Base-by-base conservation (phyloP, 495 filamentous ascomycete species). In the Penicillium paxilli region DNA sequence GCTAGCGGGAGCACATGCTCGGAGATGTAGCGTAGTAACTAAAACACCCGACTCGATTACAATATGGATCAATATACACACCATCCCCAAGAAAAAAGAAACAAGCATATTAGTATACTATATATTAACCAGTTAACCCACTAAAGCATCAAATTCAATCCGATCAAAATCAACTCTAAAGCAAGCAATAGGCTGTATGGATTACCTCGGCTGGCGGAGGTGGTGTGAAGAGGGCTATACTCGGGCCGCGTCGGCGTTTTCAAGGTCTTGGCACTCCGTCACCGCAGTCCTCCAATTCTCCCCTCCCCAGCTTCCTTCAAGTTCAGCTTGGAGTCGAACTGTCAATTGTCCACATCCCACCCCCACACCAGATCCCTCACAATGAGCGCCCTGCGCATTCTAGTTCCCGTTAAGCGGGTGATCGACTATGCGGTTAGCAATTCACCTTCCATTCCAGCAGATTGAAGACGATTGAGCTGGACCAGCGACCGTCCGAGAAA, bases 351-450 rank as follows among this genome's bases (percentile, higher is more conserved):
- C 37, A 35, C 33, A n/a, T 20, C 24, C 9, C 42, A 41, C 21
- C n/a, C 35, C 14, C 11, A 16, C 11, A n/a, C 35, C 17, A 12
- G 57, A 44, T 12, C n/a, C n/a, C 51, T 57, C 67, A 76, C 32
- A 58, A 96, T 96, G 92, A 82, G 85, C 44, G 81, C 68, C 40
- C 63, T 98, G 57, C 83, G 92, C 68, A 97, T 98, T 70, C 79
- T 98, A 55, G 94, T 98, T 17, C 94, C 94, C 75, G 75, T 98
- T 49, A 98, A 98, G 81, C 81, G 94, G 80, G 94, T 98, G 48
- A 96, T 98, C 74, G 94, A 98, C 84, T 98, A 97, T 85, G 92
- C 94, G 58, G 93, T 97, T 76, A 70, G 87, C 73, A 58, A 52
- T 55, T 44, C 42, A 30, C 41, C 19, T 44, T 40, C 51, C 41